Base-by-base conservation (phyloP, 345 rosid species). In the Bruguiera sexangula region DNA sequence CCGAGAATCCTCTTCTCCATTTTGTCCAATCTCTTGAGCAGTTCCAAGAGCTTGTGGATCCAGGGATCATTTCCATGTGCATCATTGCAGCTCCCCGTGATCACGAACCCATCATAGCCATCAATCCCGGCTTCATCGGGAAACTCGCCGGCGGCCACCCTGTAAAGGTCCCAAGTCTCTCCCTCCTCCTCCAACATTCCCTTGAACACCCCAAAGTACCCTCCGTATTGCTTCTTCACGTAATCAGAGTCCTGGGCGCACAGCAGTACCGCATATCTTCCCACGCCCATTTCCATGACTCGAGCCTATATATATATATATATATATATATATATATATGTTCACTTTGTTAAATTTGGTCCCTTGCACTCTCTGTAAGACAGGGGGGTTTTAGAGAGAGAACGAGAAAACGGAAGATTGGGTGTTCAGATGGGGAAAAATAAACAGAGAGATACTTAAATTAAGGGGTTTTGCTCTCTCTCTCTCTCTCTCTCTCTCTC, bases 241-340 rank as follows among this genome's bases (percentile, higher is more conserved):
- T 80, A 84, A 6, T 89, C 96, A 2, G 96, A 78, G 59, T 89
- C 96, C 68, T 87, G 84, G 8, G 90, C 92, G 46, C 92, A 87
- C 54, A 84, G 68, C n/a, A 89, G 85, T 20, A 89, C 83, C 6
- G 82, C 92, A 62, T 78, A 89, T 69, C 78, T 75, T 79, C 80
- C 79, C 39, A 65, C 82, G 19, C 62, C 81, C 79, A 69, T 77
- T 4, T 20, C 63, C 62, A 24, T 62, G 37, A 20, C 27, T 57
- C 36, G 34, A 4, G 18, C 11, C 22, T 20, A 27, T 27, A 27
- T 27, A 27, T 27, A 27, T 26, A 26, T 26, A 26, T 26, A 26
- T 26, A 26, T 26, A 26, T 20, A 27, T 27, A 27, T 27, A 27
- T 27, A 27, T 26, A 26, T 26, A 26, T 26, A 15, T 59, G 2